Evolutionary conservation across 1,284 basidiomycete genomes (phyloP), one percentile per base, ranked within the genome.

Genomic region (Ceratobasidium sp.): DNA sequence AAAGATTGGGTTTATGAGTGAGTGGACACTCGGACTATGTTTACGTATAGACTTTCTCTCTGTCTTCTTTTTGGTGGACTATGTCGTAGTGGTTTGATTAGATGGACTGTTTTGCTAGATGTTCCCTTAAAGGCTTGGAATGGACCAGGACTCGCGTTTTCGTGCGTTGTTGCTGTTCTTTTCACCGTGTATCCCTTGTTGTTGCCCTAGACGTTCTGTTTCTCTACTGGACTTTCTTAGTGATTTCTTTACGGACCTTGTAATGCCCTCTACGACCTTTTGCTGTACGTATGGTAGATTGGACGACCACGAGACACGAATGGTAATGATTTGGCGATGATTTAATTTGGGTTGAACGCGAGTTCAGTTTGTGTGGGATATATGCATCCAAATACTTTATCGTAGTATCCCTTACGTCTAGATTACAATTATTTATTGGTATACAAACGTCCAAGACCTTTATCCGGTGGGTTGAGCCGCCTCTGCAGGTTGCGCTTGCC

Each of bases 241-340:
- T 13, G 49, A 4, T 26, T 58, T 60, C 33, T 20, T 60, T 37
- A 37, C 17, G 58, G 58, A 60, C 58, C n/a, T n/a, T n/a, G n/a
- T 28, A 60, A 39, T n/a, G 58, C 17, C 33, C 39, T 26, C 8
- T 37, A 37, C n/a, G 31, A 20, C n/a, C 17, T 39, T 17, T 15
- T 20, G 35, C 17, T 60, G 58, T 60, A 60, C 58, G 58, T 60
- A 39, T n/a, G n/a, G n/a, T n/a, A n/a, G 58, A 39, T 37, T 35
- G 35, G n/a, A n/a, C 33, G 58, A 60, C 35, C 31, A 45, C 3
- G 3, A 45, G 20, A 45, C 42, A 45, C 42, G 42, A 11, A 45
- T 15, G 3, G 20, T 45, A 17, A 45, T 17, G 42, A 10, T 45
- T n/a, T n/a, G n/a, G n/a, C n/a, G n/a, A n/a, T n/a, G n/a, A n/a